Evolutionary conservation across 257 asterid species (phyloP), one percentile per base, ranked within the genome.

Genomic region (Craterostigma plantagineum): DNA sequence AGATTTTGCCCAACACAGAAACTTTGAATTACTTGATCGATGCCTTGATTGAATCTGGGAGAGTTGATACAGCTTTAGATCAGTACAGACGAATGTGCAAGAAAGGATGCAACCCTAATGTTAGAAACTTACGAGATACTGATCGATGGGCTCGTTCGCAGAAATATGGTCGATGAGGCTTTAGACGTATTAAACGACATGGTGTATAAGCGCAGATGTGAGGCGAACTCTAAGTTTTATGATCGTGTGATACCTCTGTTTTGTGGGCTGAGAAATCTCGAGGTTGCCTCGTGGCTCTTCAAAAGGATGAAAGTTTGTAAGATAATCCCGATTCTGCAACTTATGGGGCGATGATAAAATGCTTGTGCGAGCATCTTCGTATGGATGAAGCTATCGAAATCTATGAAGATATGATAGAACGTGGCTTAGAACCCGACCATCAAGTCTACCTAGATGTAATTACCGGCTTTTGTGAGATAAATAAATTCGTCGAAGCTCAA

Each of bases 41-140:
- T 59, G 78, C 81, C 56, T 64, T 81, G 72, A 62, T 78, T 51
- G 78, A 63, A 55, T 74, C 72, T 34, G 73, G 64, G 52, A 71
- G 79, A 58, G 65, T 69, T 12, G 85, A 76, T 62, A 41, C 66
- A 35, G 83, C 76, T 30, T 34, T 86, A 60, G 73, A 73, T 55
- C 94, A 81, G 59, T 86, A 71, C 34, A 71, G 52, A 49, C 65
- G 87, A 27, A 60, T 86, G 73, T 44, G 53, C 15, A 86, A 64
- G 66, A 86, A 86, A 78, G 80, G 94, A 42, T 75, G 92, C 51
- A 44, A 36, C 38, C 92, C 96, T 18, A 75, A 78, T 56, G 56
- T 69, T 33, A 65, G 56, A 67, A n/a, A 75, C 94, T 35, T 86
- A 75, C 55, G 69, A 68, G 73, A 65, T 81, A 52, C 38, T 86